Base-by-base conservation (phyloP, 2,329 filamentous ascomycete species). In the Talaromyces sp. region DNA sequence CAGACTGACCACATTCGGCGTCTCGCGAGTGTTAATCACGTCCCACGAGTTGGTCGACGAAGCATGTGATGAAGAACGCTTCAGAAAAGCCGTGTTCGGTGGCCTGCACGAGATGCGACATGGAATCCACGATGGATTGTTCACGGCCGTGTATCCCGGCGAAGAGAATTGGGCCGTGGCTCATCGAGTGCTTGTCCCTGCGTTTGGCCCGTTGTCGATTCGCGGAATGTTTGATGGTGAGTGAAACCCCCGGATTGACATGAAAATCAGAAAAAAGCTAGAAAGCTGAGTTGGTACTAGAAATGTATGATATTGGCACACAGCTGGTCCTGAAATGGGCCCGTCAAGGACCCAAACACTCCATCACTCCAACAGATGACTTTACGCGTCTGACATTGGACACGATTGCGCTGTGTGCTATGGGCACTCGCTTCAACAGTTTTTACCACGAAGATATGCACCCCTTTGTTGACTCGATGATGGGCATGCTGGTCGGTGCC, bases 361-460 rank as follows among this genome's bases (percentile, higher is more conserved):
- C 82, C 9, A 88, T 92, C 62, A 76, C 81, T 52, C 83, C 85
- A 0, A 82, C 84, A 0, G 86, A 89, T 18, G 87, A 91, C 72
- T 90, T 90, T 65, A 90, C 89, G 2, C 83, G 89, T n/a, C 76
- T 92, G 34, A 86, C 89, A 0, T 81, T 92, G 2, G 89, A 92
- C 70, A 89, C 88, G 0, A 81, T 92, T 8, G 87, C 87, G 1
- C 80, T 92, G 31, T 89, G 88, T 71, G 79, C 85, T n/a, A 89
- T 90, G 85, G 84, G 84, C 42, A 88, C 82, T 63, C 85, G 89
- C 18, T 92, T 92, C 80, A 92, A 92, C 74, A 88, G 85, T 1
- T 91, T 88, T 73, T 92, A 92, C 69, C 80, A 81, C 31, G 83
- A 89, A 14, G 79, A 85, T 8, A 77, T 89, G 71, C 89, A 92